These are phyloP conservation scores for Cynanchum wilfordii DNA, from an alignment of 257 asterid genomes.

Conservation along the genomic window DNA sequence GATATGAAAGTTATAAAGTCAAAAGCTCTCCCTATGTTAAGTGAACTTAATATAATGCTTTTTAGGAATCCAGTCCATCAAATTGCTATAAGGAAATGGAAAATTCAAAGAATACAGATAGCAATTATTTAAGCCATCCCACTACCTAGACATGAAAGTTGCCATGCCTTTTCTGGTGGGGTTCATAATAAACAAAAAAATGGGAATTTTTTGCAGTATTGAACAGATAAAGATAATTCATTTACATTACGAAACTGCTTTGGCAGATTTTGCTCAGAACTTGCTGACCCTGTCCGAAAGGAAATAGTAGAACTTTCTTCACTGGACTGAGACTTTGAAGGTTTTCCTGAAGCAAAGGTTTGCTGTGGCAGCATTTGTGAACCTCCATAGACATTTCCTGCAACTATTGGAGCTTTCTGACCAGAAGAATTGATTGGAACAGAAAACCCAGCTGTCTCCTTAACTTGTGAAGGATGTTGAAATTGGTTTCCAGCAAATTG, in stretches of 20 bases:
- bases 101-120: not conserved
- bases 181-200: not conserved
- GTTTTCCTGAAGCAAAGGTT: constrained; percentile 35
- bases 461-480: constrained; percentile 30
- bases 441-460: constrained; percentile 38
- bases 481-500: constrained; percentile 33
- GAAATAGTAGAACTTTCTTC: constrained; percentile 35
- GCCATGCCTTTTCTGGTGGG: not conserved
- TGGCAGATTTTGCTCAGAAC: constrained; percentile 41
- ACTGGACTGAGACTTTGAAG: constrained; percentile 27
- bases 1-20: not conserved
- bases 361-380: constrained; percentile 34
- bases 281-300: constrained; percentile 26
- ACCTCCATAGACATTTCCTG: constrained; percentile 32
- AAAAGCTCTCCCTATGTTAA: not conserved
- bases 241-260: constrained; percentile 72
- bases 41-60: not conserved
- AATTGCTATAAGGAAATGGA: not conserved
- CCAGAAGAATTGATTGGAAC: constrained; percentile 34
- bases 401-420: constrained; percentile 26
- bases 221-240: constrained; percentile 19
- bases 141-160: not conserved
- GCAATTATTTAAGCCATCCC: not conserved
- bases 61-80: not conserved
- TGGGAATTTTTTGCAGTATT: constrained; percentile 4